Evolutionary conservation across 2,329 filamentous ascomycete genomes (phyloP).

Genomic region (Lecanoromycetidae sp.): DNA sequence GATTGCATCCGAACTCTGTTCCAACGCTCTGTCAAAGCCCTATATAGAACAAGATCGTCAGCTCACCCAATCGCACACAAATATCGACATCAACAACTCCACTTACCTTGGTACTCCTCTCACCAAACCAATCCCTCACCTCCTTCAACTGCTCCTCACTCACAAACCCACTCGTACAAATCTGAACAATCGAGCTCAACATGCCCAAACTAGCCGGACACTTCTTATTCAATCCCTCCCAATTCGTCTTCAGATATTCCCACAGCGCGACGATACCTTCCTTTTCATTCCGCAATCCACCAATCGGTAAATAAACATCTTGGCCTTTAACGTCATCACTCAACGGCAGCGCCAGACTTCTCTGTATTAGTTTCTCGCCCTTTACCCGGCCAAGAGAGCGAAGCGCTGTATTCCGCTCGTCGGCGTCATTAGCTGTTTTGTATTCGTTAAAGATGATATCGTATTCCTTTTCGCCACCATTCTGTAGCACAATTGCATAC

Average conservation of each 20-base stretch:
- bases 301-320: conserved; percentile 82
- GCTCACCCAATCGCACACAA: conserved; percentile 16
- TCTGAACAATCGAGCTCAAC: conserved; percentile 70
- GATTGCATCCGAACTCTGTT: conserved; percentile 79
- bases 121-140: conserved; percentile 68
- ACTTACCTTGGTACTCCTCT: conserved; percentile 62
- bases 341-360: conserved; percentile 62
- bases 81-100: not conserved
- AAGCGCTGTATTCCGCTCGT: conserved; percentile 85
- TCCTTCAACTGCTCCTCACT: conserved; percentile 60
- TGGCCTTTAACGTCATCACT: conserved; percentile 81
- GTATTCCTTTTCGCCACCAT: conserved; percentile 80
- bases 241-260: conserved; percentile 74
- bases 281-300: conserved; percentile 62
- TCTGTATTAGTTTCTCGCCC: conserved; percentile 66
- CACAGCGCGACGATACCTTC: conserved; percentile 72
- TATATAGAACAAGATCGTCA: not conserved
- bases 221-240: conserved; percentile 69
- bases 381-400: conserved; percentile 69
- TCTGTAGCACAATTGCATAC: conserved; percentile 70
- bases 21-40: conserved; percentile 73
- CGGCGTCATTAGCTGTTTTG: conserved; percentile 60
- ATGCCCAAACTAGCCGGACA: conserved; percentile 79
- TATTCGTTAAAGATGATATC: conserved; percentile 65
- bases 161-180: conserved; percentile 72